phyloP scores from a whole-genome alignment of 2,329 filamentous ascomycete species.

The Fusarium chlamydosporum region DNA sequence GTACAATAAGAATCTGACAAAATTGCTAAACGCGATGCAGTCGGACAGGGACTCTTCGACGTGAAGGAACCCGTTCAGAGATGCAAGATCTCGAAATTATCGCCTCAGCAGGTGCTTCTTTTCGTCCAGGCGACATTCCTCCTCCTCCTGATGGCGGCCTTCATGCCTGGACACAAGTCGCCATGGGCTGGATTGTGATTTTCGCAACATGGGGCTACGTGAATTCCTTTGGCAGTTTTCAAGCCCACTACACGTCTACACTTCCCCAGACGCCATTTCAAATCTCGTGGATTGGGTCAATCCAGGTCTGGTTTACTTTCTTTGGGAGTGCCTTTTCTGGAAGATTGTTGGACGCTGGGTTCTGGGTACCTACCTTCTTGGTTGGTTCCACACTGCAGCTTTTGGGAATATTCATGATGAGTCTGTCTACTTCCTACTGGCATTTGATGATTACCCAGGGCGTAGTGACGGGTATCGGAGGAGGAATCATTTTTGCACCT shows the following conservation, averaged over 20 bases:
- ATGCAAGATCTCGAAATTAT: conserved; percentile 30
- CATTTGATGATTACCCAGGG: conserved; percentile 66
- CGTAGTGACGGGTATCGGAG: conserved; percentile 65
- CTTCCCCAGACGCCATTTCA: conserved; percentile 54
- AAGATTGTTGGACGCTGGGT: conserved; percentile 61
- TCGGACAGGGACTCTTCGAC: conserved; percentile 6
- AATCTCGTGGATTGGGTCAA: conserved; percentile 64
- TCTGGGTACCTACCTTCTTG: conserved; percentile 58
- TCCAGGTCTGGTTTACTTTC: conserved; percentile 62
- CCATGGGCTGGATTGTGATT: conserved; percentile 58
- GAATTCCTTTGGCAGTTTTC: conserved; percentile 63
- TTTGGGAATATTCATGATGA: conserved; percentile 63
- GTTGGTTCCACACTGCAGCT: conserved; percentile 57
- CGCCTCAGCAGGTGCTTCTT: conserved; percentile 25
- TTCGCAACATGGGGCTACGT: conserved; percentile 62
- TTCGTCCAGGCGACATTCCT: conserved; percentile 16
- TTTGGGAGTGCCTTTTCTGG: conserved; percentile 61
- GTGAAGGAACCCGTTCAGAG: conserved; percentile 16
- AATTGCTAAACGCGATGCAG: background rate
- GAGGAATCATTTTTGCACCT: conserved; percentile 69
- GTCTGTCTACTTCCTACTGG: conserved; percentile 61
- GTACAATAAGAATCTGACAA: rapidly evolving
- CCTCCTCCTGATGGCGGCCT: conserved; percentile 50
- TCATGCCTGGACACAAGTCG: conserved; percentile 57
- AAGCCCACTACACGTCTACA: conserved; percentile 58